Base-by-base conservation (phyloP, 2,329 filamentous ascomycete species). In the Apiospora kogelbergensis region DNA sequence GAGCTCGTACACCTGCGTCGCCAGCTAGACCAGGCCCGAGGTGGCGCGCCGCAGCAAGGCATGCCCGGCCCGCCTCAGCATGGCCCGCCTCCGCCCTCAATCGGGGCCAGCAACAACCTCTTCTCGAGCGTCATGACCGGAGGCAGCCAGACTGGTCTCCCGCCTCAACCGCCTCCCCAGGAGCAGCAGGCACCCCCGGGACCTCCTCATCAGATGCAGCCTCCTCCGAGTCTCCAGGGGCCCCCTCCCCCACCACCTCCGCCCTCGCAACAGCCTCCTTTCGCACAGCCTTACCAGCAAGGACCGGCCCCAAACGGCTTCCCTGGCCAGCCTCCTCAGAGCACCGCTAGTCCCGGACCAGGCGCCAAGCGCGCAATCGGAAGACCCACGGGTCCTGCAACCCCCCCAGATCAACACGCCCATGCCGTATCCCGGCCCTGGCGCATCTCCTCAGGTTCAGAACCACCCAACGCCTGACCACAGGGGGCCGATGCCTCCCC, bases 51-150 rank as follows among this genome's bases (percentile, higher is more conserved):
- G 40, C 85, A 86, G 73, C 82, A 85, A 69, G 83, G 82, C 71
- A 89, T 94, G 77, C 87, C 88, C 71, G 91, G 90, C 20, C 90
- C 90, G 48, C 88, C 91, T 70, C 91, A 92, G 77, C 93, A 96
- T 72, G 93, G 91, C 57, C 93, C 96, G 81, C 92, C 94, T 71
- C 92, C 93, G 71, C 95, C 96, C 44, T 95, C 93, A 65, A 93
- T 98, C 74, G 93, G 94, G 37, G 93, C 97, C 77, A 95, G 95
- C 33, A 95, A 92, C 79, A 96, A 97, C 77, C 87, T 98, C 48
- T 98, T 99, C 78, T 94, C 94, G 74, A 94, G 94, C 68, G 97
- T 98, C 78, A 98, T 99, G 93, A 90, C 95, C 68, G 95, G 95
- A 73, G 90, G 88, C 71, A 93, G 91, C 76, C 94, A 95, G 83